Percentiles rank a stretch among this genome's conserved stretches.
Evolutionary conservation across 192 early-diverging fungal species (phyloP).

Genomic region (Mortierella hygrophila): DNA sequence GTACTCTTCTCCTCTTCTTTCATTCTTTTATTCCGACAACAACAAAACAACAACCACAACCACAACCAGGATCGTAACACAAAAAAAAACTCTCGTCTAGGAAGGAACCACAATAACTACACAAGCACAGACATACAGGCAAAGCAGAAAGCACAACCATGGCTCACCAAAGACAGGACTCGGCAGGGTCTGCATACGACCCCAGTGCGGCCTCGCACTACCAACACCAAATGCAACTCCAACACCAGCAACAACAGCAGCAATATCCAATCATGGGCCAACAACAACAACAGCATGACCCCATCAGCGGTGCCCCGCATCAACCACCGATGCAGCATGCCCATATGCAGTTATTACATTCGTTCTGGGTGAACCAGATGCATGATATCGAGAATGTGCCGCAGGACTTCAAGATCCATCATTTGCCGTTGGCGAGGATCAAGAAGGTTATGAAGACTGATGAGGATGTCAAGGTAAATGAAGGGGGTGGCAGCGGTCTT

Average conservation of each 20-base stretch:
- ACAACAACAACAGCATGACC: slow-evolving; percentile 23
- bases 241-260: slow-evolving; percentile 26
- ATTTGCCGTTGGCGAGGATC: slow-evolving; percentile 92
- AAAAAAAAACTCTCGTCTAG: background rate
- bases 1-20: background rate
- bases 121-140: background rate
- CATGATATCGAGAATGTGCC: slow-evolving; percentile 72
- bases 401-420: slow-evolving; percentile 93
- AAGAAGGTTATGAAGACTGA: slow-evolving; percentile 99
- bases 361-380: slow-evolving; percentile 83
- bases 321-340: slow-evolving; percentile 50
- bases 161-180: slow-evolving; percentile 41
- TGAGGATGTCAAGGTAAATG: slow-evolving; percentile 89
- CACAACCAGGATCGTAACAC: background rate
- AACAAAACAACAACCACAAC: background rate
- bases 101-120: background rate
- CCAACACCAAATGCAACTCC: slow-evolving; percentile 27
- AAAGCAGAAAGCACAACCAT: background rate
- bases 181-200: slow-evolving; percentile 31
- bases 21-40: background rate
- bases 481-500: background rate
- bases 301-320: background rate
- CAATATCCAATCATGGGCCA: slow-evolving; percentile 34
- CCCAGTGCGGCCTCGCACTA: slow-evolving; percentile 18
- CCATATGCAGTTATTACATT: slow-evolving; percentile 47